Evolutionary conservation across 1,284 basidiomycete genomes (phyloP), one percentile per base, ranked within the genome.

Genomic region (Termitomyces sp.): DNA sequence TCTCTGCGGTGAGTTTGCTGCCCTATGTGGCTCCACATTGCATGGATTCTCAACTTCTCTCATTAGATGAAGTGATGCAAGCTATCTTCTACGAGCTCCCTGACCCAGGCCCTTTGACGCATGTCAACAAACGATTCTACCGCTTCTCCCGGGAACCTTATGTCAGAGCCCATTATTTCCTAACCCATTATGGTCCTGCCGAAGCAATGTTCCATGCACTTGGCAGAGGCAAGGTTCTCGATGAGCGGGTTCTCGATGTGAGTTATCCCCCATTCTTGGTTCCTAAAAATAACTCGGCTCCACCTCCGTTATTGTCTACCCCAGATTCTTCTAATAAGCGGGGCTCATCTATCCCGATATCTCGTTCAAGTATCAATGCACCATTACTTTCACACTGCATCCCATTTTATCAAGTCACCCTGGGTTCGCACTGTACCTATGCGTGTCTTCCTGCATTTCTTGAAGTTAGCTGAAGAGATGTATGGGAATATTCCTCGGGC

Each of bases 331-430:
- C 71, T 89, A 58, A 76, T 78, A 52, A 86, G 84, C 63, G 86
- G 86, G 56, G 87, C 86, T 52, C 85, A 86, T 64, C 67, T 89
- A 60, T 90, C 87, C 59, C 80, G 87, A 56, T 90, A 90, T 69
- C 77, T 90, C 54, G 76, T 84, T 42, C 88, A 90, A 68, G 78
- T 86, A 53, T 83, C 87, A 48, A 82, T 86, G 52, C 86, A 88
- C 56, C 87, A 90, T 64, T 88, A 82, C 65, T 89, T 87, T 66
- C 80, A 83, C 60, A 80, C 84, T 1, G 79, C 82, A 59, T 73
- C 81, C 26, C 84, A 86, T 58, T 90, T 88, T 61, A 79, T 89
- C 67, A 88, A 88, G 69, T 78, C 80, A 1, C 72, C 73, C 24
- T 90, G 87, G 87, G 84, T 84, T 58, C 80, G 85, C 64, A 79